Conservation (phyloP, 176 grass and related monocot species). For the Oryza nivara region DNA sequence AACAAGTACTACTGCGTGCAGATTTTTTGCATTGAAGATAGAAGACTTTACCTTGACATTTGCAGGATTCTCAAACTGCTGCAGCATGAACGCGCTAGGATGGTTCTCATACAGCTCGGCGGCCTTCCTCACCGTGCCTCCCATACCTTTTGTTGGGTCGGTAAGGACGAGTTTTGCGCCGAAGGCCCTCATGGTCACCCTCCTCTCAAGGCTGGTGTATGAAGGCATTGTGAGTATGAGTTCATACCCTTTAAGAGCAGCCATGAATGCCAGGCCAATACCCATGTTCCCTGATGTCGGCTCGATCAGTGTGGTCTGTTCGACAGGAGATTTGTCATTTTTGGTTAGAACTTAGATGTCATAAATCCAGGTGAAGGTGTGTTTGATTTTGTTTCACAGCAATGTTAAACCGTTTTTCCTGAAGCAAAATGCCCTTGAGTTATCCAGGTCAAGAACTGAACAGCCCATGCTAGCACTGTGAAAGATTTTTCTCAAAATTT, state of each 20-base stretch:
- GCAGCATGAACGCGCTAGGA: slow-evolving; percentile 80
- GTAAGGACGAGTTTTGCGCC: slow-evolving; percentile 76
- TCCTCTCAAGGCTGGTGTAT: slow-evolving; percentile 92
- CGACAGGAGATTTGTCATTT: background rate
- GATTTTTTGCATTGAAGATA: background rate
- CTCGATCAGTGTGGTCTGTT: slow-evolving; percentile 89
- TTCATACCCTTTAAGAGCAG: slow-evolving; percentile 83
- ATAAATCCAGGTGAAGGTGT: background rate
- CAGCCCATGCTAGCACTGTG: background rate
- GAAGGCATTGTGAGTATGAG: slow-evolving; percentile 92
- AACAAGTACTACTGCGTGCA: background rate
- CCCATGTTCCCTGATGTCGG: slow-evolving; percentile 94
- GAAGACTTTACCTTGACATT: slow-evolving; percentile 73
- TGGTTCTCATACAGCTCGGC: slow-evolving; percentile 73
- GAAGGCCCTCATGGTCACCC: slow-evolving; percentile 82
- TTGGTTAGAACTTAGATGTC: background rate
- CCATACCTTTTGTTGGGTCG: slow-evolving; percentile 90
- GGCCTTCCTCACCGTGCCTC: slow-evolving; percentile 88
- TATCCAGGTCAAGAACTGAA: background rate
- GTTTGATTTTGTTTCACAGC: background rate
- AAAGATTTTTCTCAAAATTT: background rate
- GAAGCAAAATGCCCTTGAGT: background rate
- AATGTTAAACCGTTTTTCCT: background rate
- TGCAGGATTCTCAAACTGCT: slow-evolving; percentile 94
- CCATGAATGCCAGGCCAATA: slow-evolving; percentile 72